These are phyloP conservation scores for Posidonia australis DNA, from an alignment of 106 monocot genomes.

Conservation along the genomic window DNA sequence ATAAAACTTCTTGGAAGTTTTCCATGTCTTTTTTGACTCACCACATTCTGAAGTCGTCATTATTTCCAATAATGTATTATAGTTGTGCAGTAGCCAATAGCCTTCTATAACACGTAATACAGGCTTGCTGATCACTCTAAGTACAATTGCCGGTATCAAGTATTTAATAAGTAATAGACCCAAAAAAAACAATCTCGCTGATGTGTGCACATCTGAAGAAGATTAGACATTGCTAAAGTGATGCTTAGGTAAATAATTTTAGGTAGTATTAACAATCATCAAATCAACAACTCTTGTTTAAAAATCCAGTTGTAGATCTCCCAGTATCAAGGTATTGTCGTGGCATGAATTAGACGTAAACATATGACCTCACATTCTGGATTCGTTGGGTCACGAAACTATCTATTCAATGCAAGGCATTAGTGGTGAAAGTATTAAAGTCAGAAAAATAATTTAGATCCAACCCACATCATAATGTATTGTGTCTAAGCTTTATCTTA, in stretches of 20 bases:
- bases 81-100: no score
- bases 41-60: neutral
- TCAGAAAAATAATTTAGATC: no score
- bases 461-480: no score
- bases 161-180: neutral
- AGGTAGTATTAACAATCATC: neutral
- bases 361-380: neutral
- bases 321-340: neutral
- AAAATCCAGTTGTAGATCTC: neutral
- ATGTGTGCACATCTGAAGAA: neutral
- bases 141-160: neutral
- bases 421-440: no score
- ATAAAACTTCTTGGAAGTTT: no score
- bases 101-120: neutral
- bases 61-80: no score
- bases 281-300: neutral
- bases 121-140: neutral
- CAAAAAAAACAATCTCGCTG: neutral
- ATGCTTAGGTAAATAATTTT: neutral
- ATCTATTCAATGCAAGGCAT: no score
- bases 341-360: neutral
- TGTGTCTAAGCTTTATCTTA: neutral
- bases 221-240: neutral
- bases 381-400: neutral
- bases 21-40: no score